Evolutionary conservation across 192 early-diverging fungal species (phyloP), one percentile per base, ranked within the genome.

Genomic region (Geranomyces michiganensis): DNA sequence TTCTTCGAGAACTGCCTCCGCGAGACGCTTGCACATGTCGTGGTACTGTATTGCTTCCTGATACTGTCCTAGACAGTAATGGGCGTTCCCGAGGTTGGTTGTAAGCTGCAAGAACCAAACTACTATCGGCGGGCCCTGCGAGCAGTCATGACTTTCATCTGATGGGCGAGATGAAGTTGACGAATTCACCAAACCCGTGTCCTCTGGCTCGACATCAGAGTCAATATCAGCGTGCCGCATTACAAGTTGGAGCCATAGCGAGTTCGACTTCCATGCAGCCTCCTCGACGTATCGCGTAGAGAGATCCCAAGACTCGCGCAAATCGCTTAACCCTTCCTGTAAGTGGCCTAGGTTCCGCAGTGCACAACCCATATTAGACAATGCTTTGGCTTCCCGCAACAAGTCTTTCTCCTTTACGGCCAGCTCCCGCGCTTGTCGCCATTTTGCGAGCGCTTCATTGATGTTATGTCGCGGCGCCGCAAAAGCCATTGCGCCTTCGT

Each of bases 41-140:
- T 87, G 79, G 63, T 68, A 73, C 15, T 75, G 67, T 45, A 87
- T 80, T 6, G 85, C 78, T 17, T 74, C 74, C 62, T 79, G 78
- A 44, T 70, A 81, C 43, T 81, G 36, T 0, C 81, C 82, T 1
- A 80, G 59, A 56, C 73, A 62, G 61, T 72, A 82, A 46, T 77
- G 62, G 14, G 78, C 71, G 62, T 87, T 87, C 0, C 85, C 85
- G 21, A 81, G 67, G 48, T 84, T 87, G 0, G 81, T 84, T n/a
- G 72, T 69, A 9, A 87, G 71, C 65, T 84, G 76, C 48, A 84
- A 46, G 51, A 84, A 78, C 69, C 79, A 82, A 3, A 82, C 76
- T 0, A 84, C 81, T 56, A 87, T 84, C 19, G 85, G 82, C 26
- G 85, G 85, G 7, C 85, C 85, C 47, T 78, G 77, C 19, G 78